A percentile compares a stretch with the other conserved stretches of the same genome.
Evolutionary conservation across 768 basidiomycete genomes (phyloP).

Genomic region (Collybia nuda): DNA sequence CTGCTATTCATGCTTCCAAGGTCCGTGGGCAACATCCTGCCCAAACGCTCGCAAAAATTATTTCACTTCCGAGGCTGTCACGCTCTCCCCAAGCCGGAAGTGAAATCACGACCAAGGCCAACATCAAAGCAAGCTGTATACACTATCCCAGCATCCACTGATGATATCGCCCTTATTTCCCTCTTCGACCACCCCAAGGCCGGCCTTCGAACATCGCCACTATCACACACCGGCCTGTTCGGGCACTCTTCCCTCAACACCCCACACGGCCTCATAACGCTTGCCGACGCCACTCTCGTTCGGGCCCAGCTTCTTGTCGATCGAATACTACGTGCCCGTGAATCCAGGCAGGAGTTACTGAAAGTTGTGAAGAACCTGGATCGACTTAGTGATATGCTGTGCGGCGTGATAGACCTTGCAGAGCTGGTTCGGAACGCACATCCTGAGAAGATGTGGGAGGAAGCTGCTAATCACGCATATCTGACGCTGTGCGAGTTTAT

Average conservation of each 20-base stretch:
- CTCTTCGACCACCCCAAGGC: constrained; percentile 69
- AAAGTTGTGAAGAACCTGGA: constrained; percentile 96
- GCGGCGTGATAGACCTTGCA: constrained; percentile 94
- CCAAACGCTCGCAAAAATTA: constrained; percentile 25
- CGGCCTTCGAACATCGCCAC: constrained; percentile 35
- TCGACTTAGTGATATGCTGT: constrained; percentile 92
- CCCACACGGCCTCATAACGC: constrained; percentile 65
- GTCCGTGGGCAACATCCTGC: constrained; percentile 40
- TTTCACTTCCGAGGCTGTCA: constrained; percentile 25
- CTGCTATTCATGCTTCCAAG: constrained; percentile 39
- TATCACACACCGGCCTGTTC: constrained; percentile 78
- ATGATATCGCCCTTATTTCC: constrained; percentile 65
- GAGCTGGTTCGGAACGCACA: constrained; percentile 93
- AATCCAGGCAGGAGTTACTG: constrained; percentile 72
- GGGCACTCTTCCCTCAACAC: constrained; percentile 70
- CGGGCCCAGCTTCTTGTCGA: constrained; percentile 83
- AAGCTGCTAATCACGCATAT: constrained; percentile 84
- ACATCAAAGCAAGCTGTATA: constrained; percentile 38
- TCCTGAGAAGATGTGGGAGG: constrained; percentile 82
- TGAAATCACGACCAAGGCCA: constrained; percentile 22
- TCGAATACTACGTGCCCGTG: constrained; percentile 73
- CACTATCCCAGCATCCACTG: constrained; percentile 57
- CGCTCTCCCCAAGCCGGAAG: neutral
- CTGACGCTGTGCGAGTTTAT: constrained; percentile 94
- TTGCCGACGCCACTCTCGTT: constrained; percentile 77